Percentiles rank a stretch among this genome's conserved stretches.
These are phyloP conservation scores for Meredithiella fracta DNA, from an alignment of 2,329 filamentous ascomycete genomes.

Conservation along the genomic window DNA sequence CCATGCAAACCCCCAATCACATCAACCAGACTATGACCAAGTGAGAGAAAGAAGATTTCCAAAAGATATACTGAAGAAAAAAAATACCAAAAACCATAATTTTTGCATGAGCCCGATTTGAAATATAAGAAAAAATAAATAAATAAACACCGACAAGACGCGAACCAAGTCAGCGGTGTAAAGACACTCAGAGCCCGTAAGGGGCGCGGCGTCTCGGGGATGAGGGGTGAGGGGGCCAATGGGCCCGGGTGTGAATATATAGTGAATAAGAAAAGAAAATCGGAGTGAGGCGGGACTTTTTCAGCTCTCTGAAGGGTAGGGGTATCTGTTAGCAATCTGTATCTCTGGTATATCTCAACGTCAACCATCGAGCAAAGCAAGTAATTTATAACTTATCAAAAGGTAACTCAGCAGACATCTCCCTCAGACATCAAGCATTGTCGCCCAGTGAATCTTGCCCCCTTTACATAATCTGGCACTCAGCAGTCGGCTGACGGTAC, in stretches of 20 bases:
- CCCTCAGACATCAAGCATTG: not conserved
- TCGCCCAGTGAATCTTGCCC: not conserved
- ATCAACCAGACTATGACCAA: not conserved
- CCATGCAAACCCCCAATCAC: not conserved
- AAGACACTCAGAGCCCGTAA: not conserved
- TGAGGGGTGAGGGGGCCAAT: not conserved
- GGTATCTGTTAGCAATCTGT: not conserved
- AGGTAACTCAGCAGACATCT: not conserved
- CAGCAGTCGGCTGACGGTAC: not conserved
- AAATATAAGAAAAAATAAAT: not conserved
- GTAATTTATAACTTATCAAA: not conserved
- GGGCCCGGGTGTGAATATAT: not conserved
- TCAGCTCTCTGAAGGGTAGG: constrained; percentile 1
- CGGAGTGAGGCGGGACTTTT: not conserved
- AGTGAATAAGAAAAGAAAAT: not conserved
- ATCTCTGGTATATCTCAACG: not conserved
- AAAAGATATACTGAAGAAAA: no score
- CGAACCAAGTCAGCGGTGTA: not conserved
- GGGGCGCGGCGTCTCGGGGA: not conserved
- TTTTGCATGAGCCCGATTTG: no score
- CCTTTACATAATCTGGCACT: constrained; percentile 8
- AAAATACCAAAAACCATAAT: no score
- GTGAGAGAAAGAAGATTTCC: not conserved
- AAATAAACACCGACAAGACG: no score
- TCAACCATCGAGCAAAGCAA: not conserved